Evolutionary conservation across 2,329 filamentous ascomycete genomes (phyloP), one percentile per base, ranked within the genome.

Genomic region (Pseudocercospora crystallina): DNA sequence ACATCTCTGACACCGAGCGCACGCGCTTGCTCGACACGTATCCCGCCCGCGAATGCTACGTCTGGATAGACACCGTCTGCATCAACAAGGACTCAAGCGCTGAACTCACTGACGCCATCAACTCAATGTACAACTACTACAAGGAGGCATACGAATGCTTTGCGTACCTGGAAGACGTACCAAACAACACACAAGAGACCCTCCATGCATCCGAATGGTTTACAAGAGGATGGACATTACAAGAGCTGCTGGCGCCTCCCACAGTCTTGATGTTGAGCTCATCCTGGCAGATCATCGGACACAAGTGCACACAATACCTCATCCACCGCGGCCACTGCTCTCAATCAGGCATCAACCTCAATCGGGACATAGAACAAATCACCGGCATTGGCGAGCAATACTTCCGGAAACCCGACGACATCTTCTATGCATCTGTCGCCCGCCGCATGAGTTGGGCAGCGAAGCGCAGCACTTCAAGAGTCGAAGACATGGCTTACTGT

Each of bases 151-250:
- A 32, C 1, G 35, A 41, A 9, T 60, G 57, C 48, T 53, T 50
- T 20, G 58, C 47, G 11, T 61, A 56, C 33, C 54, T 61, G 3
- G 17, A 32, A 5, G 49, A 56, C 26, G 42, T 56, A 30, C 20
- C 30, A 5, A 32, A 34, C 37, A 35, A 9, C 31, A 43, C 29
- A 14, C 35, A 26, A 14, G 34, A 49, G 17, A 32, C 14, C 41
- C 43, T 51, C 15, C 15, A 42, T 12, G 32, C 37, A 8, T 54
- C 53, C 33, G 32, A 42, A 10, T 63, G 58, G 61, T 62, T 60
- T 35, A 54, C 29, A 9, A 36, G 60, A 30, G 59, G 59, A 7
- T 62, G 57, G 58, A 62, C 59, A 12, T 43, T 62, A 13, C 60
- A n/a, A 61, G 43, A 62, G 26, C 44, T 63, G 8, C 48, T 63